Conservation (phyloP, 2,329 filamentous ascomycete genomes). For the Chaetomiaceae sp. region DNA sequence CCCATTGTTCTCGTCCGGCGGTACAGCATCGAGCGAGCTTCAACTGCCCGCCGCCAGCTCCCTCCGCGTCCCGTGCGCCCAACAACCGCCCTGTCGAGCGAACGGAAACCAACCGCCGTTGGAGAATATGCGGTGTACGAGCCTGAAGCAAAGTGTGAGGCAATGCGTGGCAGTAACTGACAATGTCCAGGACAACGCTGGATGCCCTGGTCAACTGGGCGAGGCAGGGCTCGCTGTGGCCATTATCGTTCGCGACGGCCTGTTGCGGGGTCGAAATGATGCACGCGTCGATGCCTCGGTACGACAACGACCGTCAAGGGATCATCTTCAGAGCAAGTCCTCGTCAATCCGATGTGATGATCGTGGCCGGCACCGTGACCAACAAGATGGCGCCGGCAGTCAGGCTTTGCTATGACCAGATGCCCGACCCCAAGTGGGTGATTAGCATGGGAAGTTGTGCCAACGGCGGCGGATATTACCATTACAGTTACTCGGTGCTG, state of each 20-base stretch:
- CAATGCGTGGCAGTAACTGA: background rate
- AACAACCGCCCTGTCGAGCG: conserved; percentile 1
- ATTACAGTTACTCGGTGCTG: conserved; percentile 66
- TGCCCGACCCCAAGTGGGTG: conserved; percentile 88
- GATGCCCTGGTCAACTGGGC: conserved; percentile 81
- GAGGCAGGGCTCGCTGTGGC: conserved; percentile 80
- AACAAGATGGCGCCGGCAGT: conserved; percentile 96
- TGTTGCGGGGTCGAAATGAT: conserved; percentile 94
- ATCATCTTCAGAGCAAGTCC: conserved; percentile 89
- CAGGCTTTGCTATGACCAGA: conserved; percentile 90
- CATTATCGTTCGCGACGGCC: conserved; percentile 82
- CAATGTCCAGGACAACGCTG: conserved; percentile 52
- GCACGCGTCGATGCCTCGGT: conserved; percentile 81
- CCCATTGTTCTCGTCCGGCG: background rate
- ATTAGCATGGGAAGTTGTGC: conserved; percentile 23
- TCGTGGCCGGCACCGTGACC: conserved; percentile 85
- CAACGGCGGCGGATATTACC: conserved; percentile 68
- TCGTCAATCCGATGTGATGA: conserved; percentile 88
- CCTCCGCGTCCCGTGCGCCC: background rate
- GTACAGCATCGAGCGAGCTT: background rate
- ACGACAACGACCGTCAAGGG: conserved; percentile 83
- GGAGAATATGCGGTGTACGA: conserved; percentile 13
- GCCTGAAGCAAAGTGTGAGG: background rate
- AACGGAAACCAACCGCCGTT: background rate
- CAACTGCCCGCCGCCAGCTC: background rate